phyloP scores from a whole-genome alignment of 1,139 yeast genomes.

The Kurtzmaniella quercitrusa region DNA sequence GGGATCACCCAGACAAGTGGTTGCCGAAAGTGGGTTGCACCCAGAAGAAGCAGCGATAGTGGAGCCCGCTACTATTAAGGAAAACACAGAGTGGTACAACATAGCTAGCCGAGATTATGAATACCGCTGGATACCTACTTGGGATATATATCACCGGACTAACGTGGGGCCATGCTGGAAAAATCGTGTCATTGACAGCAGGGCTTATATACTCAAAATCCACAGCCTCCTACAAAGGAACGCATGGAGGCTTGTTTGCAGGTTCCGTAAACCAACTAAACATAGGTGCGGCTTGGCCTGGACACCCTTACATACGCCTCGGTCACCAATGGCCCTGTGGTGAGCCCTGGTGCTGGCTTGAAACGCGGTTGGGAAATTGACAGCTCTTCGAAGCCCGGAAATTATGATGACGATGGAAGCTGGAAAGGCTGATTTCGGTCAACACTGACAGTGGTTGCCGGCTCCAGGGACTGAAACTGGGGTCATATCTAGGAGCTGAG shows the following conservation, averaged over 20 bases:
- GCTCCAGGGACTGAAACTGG: not conserved
- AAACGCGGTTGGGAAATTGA: not conserved
- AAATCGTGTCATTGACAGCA: not conserved
- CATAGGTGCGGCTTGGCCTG: not conserved
- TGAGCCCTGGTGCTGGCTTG: not conserved
- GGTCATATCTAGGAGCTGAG: no score
- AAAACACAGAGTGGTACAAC: not conserved
- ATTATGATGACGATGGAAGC: not conserved
- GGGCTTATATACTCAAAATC: not conserved
- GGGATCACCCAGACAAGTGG: conserved; percentile 33
- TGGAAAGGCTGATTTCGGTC: not conserved
- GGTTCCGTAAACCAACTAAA: not conserved
- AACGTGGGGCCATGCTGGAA: not conserved
- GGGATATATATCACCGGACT: no score
- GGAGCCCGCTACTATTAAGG: not conserved
- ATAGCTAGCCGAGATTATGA: not conserved
- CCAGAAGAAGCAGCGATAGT: conserved; percentile 9
- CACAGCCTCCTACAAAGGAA: not conserved
- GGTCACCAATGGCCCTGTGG: not conserved
- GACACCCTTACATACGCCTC: not conserved
- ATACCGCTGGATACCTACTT: not conserved
- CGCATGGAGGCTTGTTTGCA: not conserved
- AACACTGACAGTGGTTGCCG: not conserved
- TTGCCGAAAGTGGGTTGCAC: conserved; percentile 26
- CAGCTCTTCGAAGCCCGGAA: not conserved